Base-by-base conservation (phyloP, 441 rosid genomes). In the Caryocar brasiliense region DNA sequence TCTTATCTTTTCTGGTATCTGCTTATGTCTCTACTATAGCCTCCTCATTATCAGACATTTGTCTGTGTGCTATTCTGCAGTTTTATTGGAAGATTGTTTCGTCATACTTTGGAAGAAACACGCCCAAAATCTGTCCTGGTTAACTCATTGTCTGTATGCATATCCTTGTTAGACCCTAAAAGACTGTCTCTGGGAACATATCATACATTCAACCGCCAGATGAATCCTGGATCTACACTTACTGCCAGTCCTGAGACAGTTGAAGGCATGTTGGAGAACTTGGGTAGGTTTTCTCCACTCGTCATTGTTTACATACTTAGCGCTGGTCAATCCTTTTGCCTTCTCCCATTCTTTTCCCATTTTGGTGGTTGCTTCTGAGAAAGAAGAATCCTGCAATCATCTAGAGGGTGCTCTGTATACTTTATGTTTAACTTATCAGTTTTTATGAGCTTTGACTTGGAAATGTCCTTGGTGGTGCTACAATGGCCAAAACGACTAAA, bases 121-220 rank as follows among this genome's bases (percentile, higher is more conserved):
- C 76, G 93, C 43, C 96, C 98, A 7, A 87, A 78, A 60, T 83
- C 98, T 55, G 98, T 77, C 52, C 78, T 91, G 63, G 94, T 91
- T 49, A 85, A 85, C 67, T 87, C 85, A 15, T 66, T 91, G 63
- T 82, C 93, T 59, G 73, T 91, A 61, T 85, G 91, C 76, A 91
- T 91, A 74, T 83, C 93, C 35, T 61, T 91, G 70, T 72, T 91
- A 72, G 98, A 91, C 66, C 95, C 96, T 18, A 87, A 78, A 74
- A 79, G 93, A 74, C 79, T 62, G 59, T 73, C 81, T n/a, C 5
- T 76, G 58, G 84, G 95, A 21, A 58, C 79, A 7, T 87, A 79
- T 70, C 84, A 75, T 62, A 49, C 69, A 42, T 85, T 70, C 64
- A 74, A 62, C 49, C 86, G 80, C 53, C 98, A 85, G 62, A 38